Base-by-base conservation (phyloP, 805 yeast genomes). In the Candida oleophila region DNA sequence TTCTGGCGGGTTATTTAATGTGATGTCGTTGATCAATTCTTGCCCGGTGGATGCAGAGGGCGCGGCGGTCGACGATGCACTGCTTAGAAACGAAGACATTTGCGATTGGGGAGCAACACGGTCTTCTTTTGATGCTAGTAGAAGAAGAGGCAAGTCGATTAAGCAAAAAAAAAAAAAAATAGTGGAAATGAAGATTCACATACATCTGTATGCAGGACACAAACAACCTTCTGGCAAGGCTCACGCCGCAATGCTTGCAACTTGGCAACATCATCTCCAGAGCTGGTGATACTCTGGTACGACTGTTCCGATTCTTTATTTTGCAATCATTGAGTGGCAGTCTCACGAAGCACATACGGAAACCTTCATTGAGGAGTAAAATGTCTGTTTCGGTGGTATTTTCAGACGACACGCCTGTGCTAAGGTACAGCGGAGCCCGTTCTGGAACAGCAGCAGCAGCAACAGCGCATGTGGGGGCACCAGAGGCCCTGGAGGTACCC, bases 1-100 rank as follows among this genome's bases (percentile, higher is more conserved):
- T 51, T 88, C 96, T n/a, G 97, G 96, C 2, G 92, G 88, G 57
- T 86, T 85, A 50, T 80, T 78, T 35, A 89, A 74, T 33, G 80
- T 72, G 47, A 85, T 77, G 65, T 89, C 96, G 60, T 83, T 81
- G 55, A 82, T 78, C 48, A 87, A 67, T 49, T 83, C 89, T 58
- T 77, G 80, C 33, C 80, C 73, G 7, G 77, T 75, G 30, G 76
- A 74, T 4, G 76, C 73, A 11, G 54, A 43, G 5, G 64, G 47
- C 42, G 63, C 54, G 4, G 14, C 9, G 19, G 62, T 53, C 33
- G 55, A 46, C 22, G 55, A 46, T 4, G 39, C 5, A 22, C 18
- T 36, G 38, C 59, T 55, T 45, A 69, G 61, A 53, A 69, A 73
- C 25, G 79, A 70, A 77, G 72, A 71, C 34, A 38, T 41, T n/a